phyloP scores from a whole-genome alignment of 441 rosid species.

The Arabidopsis hybrid region DNA sequence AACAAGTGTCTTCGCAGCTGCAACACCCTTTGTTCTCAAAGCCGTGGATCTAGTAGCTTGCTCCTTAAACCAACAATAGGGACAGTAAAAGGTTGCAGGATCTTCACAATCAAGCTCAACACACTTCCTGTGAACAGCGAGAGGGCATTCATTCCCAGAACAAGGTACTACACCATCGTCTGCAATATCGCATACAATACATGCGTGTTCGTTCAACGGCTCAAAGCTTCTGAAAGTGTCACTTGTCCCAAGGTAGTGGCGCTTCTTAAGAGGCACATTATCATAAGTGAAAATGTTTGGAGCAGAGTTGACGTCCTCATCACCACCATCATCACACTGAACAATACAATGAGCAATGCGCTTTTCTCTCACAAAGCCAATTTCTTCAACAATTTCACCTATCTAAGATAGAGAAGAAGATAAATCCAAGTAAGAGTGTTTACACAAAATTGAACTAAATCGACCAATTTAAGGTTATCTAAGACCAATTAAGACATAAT shows the following conservation, averaged over 20 bases:
- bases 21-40: background rate
- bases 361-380: background rate
- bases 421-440: background rate
- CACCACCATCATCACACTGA: background rate
- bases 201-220: background rate
- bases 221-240: background rate
- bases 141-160: background rate
- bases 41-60: background rate
- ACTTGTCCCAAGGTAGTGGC: background rate
- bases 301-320: background rate
- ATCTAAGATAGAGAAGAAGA: background rate
- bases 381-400: background rate
- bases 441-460: background rate
- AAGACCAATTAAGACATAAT: background rate
- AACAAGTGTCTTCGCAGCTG: background rate
- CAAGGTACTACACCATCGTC: background rate
- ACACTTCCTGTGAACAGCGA: background rate
- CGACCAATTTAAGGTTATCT: background rate
- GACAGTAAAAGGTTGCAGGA: background rate
- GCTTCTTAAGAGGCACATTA: constrained; percentile 3
- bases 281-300: background rate
- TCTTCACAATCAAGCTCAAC: background rate
- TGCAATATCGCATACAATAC: constrained; percentile 5
- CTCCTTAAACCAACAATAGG: background rate
- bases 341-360: background rate